phyloP scores from a whole-genome alignment of 495 filamentous ascomycete species.

The Melanomma pulvis-pyrius region DNA sequence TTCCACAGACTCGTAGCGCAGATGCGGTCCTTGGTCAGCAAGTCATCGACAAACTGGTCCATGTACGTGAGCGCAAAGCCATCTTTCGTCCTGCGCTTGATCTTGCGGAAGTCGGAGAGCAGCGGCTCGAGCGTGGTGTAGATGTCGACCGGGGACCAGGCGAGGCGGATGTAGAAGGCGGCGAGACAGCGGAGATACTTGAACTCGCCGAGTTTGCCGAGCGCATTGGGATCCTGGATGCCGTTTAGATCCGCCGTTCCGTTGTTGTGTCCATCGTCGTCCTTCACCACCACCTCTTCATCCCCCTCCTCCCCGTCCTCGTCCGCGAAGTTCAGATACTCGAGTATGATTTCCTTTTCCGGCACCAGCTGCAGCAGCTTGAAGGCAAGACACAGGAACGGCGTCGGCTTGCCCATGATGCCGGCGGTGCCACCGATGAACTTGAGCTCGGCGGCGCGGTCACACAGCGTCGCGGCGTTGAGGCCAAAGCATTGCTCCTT shows the following conservation, averaged over 20 bases:
- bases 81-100: slow-evolving; percentile 71
- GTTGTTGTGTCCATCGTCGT: slow-evolving; percentile 62
- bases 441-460: slow-evolving; percentile 83
- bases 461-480: slow-evolving; percentile 86
- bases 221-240: slow-evolving; percentile 19
- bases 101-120: slow-evolving; percentile 79
- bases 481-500: slow-evolving; percentile 97
- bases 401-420: slow-evolving; percentile 76
- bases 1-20: slow-evolving; percentile 94
- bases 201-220: slow-evolving; percentile 38
- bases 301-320: slow-evolving; percentile 55
- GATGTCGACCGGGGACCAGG: slow-evolving; percentile 78
- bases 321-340: slow-evolving; percentile 68
- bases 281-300: slow-evolving; percentile 53
- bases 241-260: neutral
- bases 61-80: slow-evolving; percentile 76
- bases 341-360: slow-evolving; percentile 72
- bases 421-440: slow-evolving; percentile 86
- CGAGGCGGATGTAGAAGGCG: slow-evolving; percentile 90
- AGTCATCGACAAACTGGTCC: slow-evolving; percentile 92
- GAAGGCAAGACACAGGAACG: slow-evolving; percentile 93
- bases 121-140: slow-evolving; percentile 81
- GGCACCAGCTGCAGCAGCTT: slow-evolving; percentile 91
- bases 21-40: slow-evolving; percentile 85
- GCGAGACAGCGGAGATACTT: slow-evolving; percentile 83